These are phyloP conservation scores for Acer campestre DNA, from an alignment of 345 rosid species.

Conservation along the genomic window DNA sequence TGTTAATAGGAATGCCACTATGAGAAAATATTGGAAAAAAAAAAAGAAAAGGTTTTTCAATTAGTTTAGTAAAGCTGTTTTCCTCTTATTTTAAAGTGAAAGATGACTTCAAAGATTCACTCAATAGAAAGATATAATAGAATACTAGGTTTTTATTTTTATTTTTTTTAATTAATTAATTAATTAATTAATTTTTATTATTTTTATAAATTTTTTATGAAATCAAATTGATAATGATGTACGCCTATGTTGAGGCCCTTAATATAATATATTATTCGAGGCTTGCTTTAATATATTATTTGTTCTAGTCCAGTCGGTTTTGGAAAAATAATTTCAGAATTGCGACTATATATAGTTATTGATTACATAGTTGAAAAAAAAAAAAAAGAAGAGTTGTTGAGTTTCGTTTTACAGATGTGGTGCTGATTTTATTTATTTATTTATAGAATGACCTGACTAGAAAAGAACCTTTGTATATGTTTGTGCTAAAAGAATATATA, in stretches of 20 bases:
- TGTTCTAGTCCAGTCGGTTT: too few relatives aligned
- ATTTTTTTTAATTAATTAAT: background rate
- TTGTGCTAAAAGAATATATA: too few relatives aligned
- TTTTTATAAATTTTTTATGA: background rate
- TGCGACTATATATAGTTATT: too few relatives aligned
- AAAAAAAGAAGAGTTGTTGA: too few relatives aligned
- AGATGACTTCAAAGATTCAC: conserved; percentile 2
- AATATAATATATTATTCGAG: too few relatives aligned
- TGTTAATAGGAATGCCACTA: background rate
- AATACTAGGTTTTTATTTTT: background rate
- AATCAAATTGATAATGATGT: background rate
- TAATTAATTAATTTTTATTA: too few relatives aligned
- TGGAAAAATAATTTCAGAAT: too few relatives aligned
- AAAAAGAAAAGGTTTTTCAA: background rate
- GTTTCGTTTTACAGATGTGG: too few relatives aligned
- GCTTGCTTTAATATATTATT: background rate
- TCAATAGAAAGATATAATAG: background rate
- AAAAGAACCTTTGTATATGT: too few relatives aligned
- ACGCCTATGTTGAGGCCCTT: background rate
- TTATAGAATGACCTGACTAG: too few relatives aligned
- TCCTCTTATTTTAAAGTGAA: conserved; percentile 3
- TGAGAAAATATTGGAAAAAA: background rate
- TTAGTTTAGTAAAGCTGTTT: background rate
- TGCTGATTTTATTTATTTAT: too few relatives aligned
- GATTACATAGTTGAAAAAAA: too few relatives aligned